A percentile compares a stretch with the other conserved stretches of the same genome.
Conservation (phyloP, 2,329 filamentous ascomycete genomes). For the Fusarium bactridioides region DNA sequence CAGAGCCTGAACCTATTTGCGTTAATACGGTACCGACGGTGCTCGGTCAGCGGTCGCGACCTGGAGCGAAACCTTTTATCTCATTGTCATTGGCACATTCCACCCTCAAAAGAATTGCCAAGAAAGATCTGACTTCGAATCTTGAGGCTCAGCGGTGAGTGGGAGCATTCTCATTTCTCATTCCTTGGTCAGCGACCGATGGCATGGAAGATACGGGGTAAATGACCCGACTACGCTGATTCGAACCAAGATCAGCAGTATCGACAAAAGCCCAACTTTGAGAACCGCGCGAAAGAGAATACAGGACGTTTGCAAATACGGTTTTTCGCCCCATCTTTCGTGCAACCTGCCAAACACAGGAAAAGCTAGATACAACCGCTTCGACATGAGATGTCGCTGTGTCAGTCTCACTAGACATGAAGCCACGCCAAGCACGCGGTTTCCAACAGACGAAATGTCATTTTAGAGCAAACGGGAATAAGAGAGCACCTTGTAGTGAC, state of each 20-base stretch:
- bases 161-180: background rate
- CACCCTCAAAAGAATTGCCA: slow-evolving; percentile 9
- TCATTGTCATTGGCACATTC: slow-evolving; percentile 1
- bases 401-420: slow-evolving; percentile 20
- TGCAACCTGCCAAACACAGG: slow-evolving; percentile 31
- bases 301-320: background rate
- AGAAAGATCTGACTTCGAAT: slow-evolving; percentile 1
- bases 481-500: background rate
- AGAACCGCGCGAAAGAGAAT: background rate
- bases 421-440: background rate
- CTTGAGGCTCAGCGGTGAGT: slow-evolving; percentile 29
- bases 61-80: background rate
- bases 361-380: background rate
- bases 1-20: slow-evolving; percentile 10
- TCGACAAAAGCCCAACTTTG: background rate
- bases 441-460: slow-evolving; percentile 6
- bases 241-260: slow-evolving; percentile 16
- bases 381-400: slow-evolving; percentile 25
- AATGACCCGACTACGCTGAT: slow-evolving; percentile 23
- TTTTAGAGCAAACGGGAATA: background rate
- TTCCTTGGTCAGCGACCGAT: slow-evolving; percentile 14
- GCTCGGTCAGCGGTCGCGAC: slow-evolving; percentile 10
- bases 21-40: background rate
- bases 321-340: slow-evolving; percentile 16
- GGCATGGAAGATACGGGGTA: background rate